Evolutionary conservation across 768 basidiomycete species (phyloP), one percentile per base, ranked within the genome.

Genomic region (Phlegmacium glaucopus): DNA sequence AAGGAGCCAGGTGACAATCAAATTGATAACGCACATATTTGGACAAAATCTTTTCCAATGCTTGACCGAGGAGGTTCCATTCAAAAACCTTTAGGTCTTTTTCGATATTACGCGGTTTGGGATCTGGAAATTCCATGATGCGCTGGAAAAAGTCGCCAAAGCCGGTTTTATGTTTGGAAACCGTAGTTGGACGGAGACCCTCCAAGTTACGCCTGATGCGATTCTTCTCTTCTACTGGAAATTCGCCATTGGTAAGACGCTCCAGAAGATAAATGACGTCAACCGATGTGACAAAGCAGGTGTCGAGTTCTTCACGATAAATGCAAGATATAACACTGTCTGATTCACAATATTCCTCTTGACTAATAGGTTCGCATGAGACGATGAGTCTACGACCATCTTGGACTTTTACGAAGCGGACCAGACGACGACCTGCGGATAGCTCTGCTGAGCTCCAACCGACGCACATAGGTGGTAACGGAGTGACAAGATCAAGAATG

Each of bases 171-270:
- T 81, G 80, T 71, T 96, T 99, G 25, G 88, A 87, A 4, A 97
- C 83, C 1, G 94, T 96, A 45, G 82, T 86, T 1, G 95, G 95
- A 43, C 85, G 78, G 60, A 96, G 87, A 18, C 90, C 91, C 65
- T 99, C 94, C 26, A 99, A 72, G 66, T 98, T 98, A 47, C 94
- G 79, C 52, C 95, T 76, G 57, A 97, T 95, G 44, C 95, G 77
- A 60, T 97, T 97, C 77, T 95, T 97, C 75, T 97, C 95, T 66
- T 96, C 93, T 40, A 96, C 88, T 26, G 84, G 85, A 60, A 96
- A 94, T 42, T 86, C 76, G 37, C 87, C 90, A 53, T 83, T 83
- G 34, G 77, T 77, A 39, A 80, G 72, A 2, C 78, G 77, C 69
- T 97, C 92, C 44, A 98, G 80, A 26, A 98, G 78, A 63, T 87